These are phyloP conservation scores for Hymenoscyphus scutula DNA, from an alignment of 2,329 filamentous ascomycete species.

Conservation along the genomic window DNA sequence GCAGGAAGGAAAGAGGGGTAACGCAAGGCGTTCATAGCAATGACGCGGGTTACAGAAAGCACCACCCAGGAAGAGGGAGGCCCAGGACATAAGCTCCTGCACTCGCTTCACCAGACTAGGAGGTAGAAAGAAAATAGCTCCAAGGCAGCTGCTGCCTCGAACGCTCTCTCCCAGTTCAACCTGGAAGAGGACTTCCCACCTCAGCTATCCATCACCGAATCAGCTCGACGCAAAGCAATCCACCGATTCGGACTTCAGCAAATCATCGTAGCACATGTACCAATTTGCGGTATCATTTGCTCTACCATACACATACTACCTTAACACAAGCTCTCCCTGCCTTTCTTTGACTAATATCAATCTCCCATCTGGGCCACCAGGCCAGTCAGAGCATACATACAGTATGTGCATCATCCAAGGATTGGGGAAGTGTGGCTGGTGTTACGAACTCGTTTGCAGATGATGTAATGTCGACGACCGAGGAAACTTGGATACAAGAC, in stretches of 20 bases:
- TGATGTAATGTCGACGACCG: not conserved
- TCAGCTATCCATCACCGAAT: not conserved
- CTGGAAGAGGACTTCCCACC: not conserved
- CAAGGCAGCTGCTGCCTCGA: too few species aligned
- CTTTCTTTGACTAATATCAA: conserved; percentile 1
- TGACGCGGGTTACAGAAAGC: not conserved
- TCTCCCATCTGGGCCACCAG: too few species aligned
- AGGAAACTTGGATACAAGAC: not conserved
- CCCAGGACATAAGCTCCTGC: too few species aligned
- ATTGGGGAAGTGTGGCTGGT: too few species aligned
- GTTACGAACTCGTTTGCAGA: not conserved
- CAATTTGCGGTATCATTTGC: not conserved
- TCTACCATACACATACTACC: too few species aligned
- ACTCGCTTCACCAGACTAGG: too few species aligned
- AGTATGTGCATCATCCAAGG: too few species aligned
- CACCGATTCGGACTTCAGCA: not conserved
- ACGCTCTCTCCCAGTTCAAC: not conserved
- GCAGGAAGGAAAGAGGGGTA: conserved; percentile 2
- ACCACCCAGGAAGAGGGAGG: not conserved
- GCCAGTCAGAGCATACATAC: too few species aligned
- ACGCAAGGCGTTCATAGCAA: not conserved
- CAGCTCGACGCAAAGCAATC: not conserved
- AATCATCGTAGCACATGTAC: conserved; percentile 1
- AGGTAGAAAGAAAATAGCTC: too few species aligned
- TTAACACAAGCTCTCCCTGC: not conserved